A percentile compares a stretch with the other conserved stretches of the same genome.
Evolutionary conservation across 176 grass and related monocot species (phyloP).

Genomic region (Carex littledalei): DNA sequence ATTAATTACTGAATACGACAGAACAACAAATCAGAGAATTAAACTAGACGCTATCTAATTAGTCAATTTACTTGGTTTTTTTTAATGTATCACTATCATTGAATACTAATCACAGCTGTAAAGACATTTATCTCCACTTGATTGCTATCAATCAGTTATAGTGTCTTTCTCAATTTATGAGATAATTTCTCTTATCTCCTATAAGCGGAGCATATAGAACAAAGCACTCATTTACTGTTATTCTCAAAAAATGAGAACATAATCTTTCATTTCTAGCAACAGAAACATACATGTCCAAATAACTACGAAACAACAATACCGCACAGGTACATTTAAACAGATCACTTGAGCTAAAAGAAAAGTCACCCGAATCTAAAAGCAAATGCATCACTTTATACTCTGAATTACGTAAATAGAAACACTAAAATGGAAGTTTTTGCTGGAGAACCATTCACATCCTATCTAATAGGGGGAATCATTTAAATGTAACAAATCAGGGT

Average conservation of each 20-base stretch:
- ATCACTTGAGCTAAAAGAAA: neutral
- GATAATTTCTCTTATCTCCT: neutral
- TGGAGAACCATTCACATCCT: slow-evolving; percentile 2
- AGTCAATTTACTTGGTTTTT: neutral
- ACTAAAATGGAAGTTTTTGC: neutral
- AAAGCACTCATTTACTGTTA: neutral
- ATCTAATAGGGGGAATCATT: slow-evolving; percentile 3
- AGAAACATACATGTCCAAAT: neutral
- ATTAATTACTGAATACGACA: slow-evolving; percentile 1
- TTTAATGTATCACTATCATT: neutral
- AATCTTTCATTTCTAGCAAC: neutral
- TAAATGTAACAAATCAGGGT: slow-evolving; percentile 15
- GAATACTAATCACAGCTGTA: neutral
- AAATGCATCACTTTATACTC: neutral
- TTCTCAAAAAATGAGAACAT: neutral
- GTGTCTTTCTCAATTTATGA: neutral
- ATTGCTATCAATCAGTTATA: neutral
- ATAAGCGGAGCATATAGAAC: neutral
- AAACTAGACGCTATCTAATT: neutral
- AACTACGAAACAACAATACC: neutral
- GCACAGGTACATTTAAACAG: neutral
- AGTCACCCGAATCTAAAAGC: neutral
- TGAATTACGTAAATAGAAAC: neutral
- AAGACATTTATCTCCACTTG: neutral
- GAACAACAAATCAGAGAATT: neutral